Percentiles rank a stretch among this genome's conserved stretches.
Conservation (phyloP, 352 stramenopile species). For the Phytophthora nicotianae region DNA sequence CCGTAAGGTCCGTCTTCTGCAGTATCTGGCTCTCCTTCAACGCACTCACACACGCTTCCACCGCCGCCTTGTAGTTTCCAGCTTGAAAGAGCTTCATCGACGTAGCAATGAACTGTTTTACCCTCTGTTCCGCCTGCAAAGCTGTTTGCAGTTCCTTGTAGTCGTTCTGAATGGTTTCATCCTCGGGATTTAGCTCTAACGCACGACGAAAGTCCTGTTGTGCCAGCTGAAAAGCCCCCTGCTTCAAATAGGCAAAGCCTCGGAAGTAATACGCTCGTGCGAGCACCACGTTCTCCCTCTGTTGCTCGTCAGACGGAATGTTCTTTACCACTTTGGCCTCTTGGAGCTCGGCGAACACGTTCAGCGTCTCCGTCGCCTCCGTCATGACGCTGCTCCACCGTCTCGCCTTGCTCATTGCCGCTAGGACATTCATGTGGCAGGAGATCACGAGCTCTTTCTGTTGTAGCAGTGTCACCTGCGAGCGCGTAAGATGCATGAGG, state of each 20-base stretch:
- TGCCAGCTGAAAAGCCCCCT: constrained; percentile 42
- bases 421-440: constrained; percentile 73
- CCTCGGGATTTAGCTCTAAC: constrained; percentile 55
- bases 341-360: constrained; percentile 52
- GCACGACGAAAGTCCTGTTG: constrained; percentile 60
- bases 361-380: constrained; percentile 54
- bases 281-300: constrained; percentile 39
- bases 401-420: constrained; percentile 59
- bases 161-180: constrained; percentile 56
- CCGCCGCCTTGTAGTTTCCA: constrained; percentile 56
- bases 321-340: constrained; percentile 30
- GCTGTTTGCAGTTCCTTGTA: constrained; percentile 55
- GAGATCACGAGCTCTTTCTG: constrained; percentile 68
- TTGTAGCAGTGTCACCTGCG: constrained; percentile 60
- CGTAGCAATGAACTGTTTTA: constrained; percentile 57
- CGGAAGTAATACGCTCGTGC: constrained; percentile 67
- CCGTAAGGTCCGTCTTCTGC: constrained; percentile 67
- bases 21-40: constrained; percentile 56
- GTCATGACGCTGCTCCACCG: constrained; percentile 53
- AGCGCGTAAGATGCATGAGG: constrained; percentile 73
- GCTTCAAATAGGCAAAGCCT: constrained; percentile 56
- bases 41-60: constrained; percentile 50
- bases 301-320: constrained; percentile 6
- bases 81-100: constrained; percentile 69
- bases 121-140: constrained; percentile 49